These are phyloP conservation scores for Cyamopsis tetragonoloba DNA, from an alignment of 306 rosid genomes.

Conservation along the genomic window DNA sequence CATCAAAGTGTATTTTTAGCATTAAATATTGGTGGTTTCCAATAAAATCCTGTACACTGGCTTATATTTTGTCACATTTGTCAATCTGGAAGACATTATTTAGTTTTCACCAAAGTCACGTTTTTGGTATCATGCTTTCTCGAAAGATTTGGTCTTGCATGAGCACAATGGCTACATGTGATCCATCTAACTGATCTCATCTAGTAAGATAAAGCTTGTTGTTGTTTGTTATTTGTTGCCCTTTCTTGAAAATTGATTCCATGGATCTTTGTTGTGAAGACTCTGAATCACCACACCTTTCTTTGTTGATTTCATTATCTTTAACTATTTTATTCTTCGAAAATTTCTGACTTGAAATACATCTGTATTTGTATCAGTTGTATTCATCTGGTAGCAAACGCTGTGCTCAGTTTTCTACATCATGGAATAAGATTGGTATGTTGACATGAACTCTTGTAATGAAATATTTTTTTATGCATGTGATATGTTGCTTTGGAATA, in stretches of 20 bases:
- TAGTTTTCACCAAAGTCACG: not conserved
- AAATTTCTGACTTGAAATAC: slow-evolving; percentile 13
- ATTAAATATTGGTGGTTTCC: too few species aligned
- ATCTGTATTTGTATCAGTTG: slow-evolving; percentile 48
- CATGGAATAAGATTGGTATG: slow-evolving; percentile 77
- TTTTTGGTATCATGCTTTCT: not conserved
- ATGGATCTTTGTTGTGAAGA: not conserved
- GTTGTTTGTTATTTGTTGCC: too few species aligned
- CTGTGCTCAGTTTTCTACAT: slow-evolving; percentile 58
- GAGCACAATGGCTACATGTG: too few species aligned
- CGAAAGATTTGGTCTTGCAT: too few species aligned
- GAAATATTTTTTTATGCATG: not conserved
- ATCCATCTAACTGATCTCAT: too few species aligned
- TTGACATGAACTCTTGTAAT: not conserved
- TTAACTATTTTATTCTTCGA: not conserved
- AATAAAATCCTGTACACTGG: not conserved
- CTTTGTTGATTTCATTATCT: not conserved
- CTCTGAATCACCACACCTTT: not conserved
- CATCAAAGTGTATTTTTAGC: too few species aligned
- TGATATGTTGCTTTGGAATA: not conserved
- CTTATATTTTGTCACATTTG: not conserved
- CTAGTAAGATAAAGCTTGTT: too few species aligned
- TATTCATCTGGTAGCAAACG: slow-evolving; percentile 75
- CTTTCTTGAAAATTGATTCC: slow-evolving; percentile 12
- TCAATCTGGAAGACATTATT: not conserved